Percentiles rank a stretch among this genome's conserved stretches.
These are phyloP conservation scores for Acer campestre DNA, from an alignment of 345 rosid species.

Conservation along the genomic window DNA sequence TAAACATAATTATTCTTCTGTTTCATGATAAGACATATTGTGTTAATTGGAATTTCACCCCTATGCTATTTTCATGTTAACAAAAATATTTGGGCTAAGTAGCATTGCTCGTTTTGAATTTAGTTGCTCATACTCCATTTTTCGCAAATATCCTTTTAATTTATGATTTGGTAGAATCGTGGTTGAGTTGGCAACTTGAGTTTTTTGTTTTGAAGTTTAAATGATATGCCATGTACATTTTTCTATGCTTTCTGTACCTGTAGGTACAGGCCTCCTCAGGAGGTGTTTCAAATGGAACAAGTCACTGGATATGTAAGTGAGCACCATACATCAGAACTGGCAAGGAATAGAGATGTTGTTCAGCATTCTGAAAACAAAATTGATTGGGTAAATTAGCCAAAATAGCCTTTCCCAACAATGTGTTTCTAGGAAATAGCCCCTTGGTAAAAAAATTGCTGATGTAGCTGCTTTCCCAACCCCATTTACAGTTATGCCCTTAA, in stretches of 20 bases:
- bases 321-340: background rate
- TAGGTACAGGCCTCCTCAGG: constrained; percentile 7
- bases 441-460: too few relatives aligned
- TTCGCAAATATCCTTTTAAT: too few relatives aligned
- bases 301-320: constrained; percentile 2
- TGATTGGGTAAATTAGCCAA: too few relatives aligned
- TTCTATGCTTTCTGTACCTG: background rate
- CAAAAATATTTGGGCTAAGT: background rate
- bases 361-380: background rate
- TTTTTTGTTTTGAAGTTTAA: background rate
- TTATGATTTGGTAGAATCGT: background rate
- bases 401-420: too few relatives aligned
- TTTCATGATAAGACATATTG: too few relatives aligned
- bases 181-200: background rate
- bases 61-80: too few relatives aligned
- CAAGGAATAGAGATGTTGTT: constrained; percentile 5
- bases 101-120: background rate
- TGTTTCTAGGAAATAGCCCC: too few relatives aligned
- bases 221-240: background rate
- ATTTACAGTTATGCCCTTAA: too few relatives aligned
- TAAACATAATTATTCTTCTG: too few relatives aligned
- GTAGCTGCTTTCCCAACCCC: too few relatives aligned
- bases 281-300: background rate
- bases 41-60: too few relatives aligned
- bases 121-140: background rate